phyloP scores from a whole-genome alignment of 2,329 filamentous ascomycete species.

The Furcasterigmium sp. region DNA sequence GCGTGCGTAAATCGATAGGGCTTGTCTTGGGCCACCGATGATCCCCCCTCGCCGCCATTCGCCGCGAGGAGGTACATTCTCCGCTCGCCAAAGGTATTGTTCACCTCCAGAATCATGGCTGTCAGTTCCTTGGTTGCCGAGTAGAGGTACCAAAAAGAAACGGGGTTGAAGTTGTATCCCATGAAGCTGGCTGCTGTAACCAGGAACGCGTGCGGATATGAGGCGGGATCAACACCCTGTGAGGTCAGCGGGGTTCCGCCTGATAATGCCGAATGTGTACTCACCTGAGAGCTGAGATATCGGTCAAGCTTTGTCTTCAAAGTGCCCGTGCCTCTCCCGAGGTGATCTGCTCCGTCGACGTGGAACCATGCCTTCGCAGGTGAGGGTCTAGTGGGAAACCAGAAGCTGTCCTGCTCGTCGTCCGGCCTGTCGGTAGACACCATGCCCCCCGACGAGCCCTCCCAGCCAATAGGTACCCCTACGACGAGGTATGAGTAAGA shows the following conservation, averaged over 20 bases:
- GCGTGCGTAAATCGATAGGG: conserved; percentile 35
- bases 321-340: conserved; percentile 46
- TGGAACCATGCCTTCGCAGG: conserved; percentile 45
- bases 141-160: conserved; percentile 78
- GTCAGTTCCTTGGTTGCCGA: conserved; percentile 48
- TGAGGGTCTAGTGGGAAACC: conserved; percentile 21
- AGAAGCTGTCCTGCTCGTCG: conserved; percentile 15
- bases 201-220: conserved; percentile 65
- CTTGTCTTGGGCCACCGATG: not conserved
- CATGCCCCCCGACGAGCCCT: conserved; percentile 48
- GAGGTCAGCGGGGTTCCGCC: conserved; percentile 7
- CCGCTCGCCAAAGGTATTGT: conserved; percentile 71
- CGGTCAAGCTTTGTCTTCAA: conserved; percentile 54
- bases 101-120: conserved; percentile 67
- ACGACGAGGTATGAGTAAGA: conserved; percentile 65
- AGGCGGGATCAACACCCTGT: conserved; percentile 51
- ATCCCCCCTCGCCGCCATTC: conserved; percentile 2
- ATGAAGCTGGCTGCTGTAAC: conserved; percentile 65
- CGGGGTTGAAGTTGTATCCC: conserved; percentile 69
- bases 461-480: conserved; percentile 61
- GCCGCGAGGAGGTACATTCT: conserved; percentile 57
- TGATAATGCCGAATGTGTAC: conserved; percentile 10
- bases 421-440: conserved; percentile 39
- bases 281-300: conserved; percentile 54
- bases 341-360: conserved; percentile 55